Evolutionary conservation across 2,329 filamentous ascomycete genomes (phyloP).

Genomic region (Calonectria hawksworthii): DNA sequence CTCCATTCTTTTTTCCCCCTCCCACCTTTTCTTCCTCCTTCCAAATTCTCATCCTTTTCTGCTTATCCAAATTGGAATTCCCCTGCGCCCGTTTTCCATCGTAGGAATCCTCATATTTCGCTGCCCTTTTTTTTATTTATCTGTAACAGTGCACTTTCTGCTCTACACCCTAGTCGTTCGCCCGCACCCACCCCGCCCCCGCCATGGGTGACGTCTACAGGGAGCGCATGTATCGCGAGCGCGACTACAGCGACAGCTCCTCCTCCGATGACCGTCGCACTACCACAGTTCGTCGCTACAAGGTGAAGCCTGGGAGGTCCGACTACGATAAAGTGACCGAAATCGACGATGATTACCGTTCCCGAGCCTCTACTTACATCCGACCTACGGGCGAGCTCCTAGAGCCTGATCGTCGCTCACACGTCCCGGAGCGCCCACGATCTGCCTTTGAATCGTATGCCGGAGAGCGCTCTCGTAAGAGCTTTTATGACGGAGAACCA

Average conservation of each 20-base stretch:
- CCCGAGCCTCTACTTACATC: slow-evolving; percentile 56
- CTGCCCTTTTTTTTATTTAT: slow-evolving; percentile 1
- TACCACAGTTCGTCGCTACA: slow-evolving; percentile 67
- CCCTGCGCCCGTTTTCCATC: slow-evolving; percentile 15
- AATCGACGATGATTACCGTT: slow-evolving; percentile 62
- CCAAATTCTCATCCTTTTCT: slow-evolving; percentile 25
- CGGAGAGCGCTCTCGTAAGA: slow-evolving; percentile 54
- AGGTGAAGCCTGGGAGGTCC: slow-evolving; percentile 59
- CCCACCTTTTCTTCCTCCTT: slow-evolving; percentile 1
- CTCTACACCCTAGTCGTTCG: slow-evolving; percentile 19
- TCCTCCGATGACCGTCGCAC: slow-evolving; percentile 60
- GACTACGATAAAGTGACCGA: slow-evolving; percentile 58
- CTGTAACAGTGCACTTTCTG: slow-evolving; percentile 27
- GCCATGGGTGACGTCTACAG: slow-evolving; percentile 52
- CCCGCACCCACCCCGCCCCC: slow-evolving; percentile 35
- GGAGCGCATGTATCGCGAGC: slow-evolving; percentile 53
- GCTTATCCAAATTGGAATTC: slow-evolving; percentile 24
- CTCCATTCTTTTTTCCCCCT: slow-evolving; percentile 28
- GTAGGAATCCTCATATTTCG: background rate
- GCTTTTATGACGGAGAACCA: slow-evolving; percentile 58
- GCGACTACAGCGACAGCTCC: slow-evolving; percentile 43
- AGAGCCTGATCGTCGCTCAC: slow-evolving; percentile 60
- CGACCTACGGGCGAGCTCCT: slow-evolving; percentile 58
- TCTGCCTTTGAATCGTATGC: slow-evolving; percentile 62
- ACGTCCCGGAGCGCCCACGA: slow-evolving; percentile 64